Conservation (phyloP, 2,329 filamentous ascomycete genomes). For the Simplicillium aogashimaense region DNA sequence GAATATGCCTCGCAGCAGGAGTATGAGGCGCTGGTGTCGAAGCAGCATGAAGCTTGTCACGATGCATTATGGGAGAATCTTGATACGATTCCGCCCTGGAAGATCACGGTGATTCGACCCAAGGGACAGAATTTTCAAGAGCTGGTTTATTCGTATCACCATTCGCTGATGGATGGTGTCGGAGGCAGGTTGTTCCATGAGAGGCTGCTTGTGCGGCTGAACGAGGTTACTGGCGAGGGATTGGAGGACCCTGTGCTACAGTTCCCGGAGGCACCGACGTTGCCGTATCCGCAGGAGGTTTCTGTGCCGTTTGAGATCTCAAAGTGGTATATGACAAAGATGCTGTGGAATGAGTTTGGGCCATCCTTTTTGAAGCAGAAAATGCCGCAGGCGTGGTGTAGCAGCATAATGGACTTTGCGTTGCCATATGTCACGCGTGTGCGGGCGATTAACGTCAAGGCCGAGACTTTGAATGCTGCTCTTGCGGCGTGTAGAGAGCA, state of each 20-base stretch:
- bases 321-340: constrained; percentile 26
- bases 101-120: constrained; percentile 25
- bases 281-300: constrained; percentile 30
- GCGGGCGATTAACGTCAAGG: constrained; percentile 23
- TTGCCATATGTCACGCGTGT: constrained; percentile 24
- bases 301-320: constrained; percentile 29
- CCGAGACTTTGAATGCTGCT: constrained; percentile 17
- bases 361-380: constrained; percentile 25
- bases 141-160: constrained; percentile 39
- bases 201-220: constrained; percentile 32
- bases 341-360: constrained; percentile 27
- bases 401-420: constrained; percentile 21
- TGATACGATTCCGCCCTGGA: constrained; percentile 34
- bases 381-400: constrained; percentile 26
- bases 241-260: constrained; percentile 15
- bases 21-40: constrained; percentile 20
- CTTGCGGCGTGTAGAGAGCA: constrained; percentile 29
- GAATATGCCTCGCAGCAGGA: constrained; percentile 11
- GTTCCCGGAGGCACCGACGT: constrained; percentile 17
- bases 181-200: constrained; percentile 39
- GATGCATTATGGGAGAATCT: constrained; percentile 30
- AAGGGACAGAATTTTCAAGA: constrained; percentile 19
- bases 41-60: constrained; percentile 27
- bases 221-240: constrained; percentile 5
- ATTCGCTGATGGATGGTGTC: constrained; percentile 41